Percentiles rank a stretch among this genome's conserved stretches.
Conservation (phyloP, 2,329 filamentous ascomycete species). For the Fusarium metavorans region DNA sequence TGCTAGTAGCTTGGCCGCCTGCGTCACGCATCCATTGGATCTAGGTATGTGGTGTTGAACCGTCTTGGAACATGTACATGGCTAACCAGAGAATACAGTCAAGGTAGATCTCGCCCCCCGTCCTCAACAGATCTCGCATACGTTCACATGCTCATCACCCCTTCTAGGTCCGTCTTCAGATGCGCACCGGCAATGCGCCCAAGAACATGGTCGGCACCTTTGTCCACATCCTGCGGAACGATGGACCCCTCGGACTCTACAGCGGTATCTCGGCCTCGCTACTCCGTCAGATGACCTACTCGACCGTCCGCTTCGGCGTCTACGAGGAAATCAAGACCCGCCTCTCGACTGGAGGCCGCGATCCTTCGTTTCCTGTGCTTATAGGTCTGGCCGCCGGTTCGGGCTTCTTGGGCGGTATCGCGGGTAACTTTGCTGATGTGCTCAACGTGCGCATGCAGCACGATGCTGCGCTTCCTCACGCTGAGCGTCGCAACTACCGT, state of each 20-base stretch:
- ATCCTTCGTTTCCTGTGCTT: constrained; percentile 80
- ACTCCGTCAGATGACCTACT: constrained; percentile 94
- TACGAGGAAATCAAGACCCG: constrained; percentile 91
- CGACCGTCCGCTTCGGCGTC: constrained; percentile 93
- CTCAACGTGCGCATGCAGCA: constrained; percentile 99
- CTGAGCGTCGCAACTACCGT: constrained; percentile 86
- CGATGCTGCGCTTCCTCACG: constrained; percentile 79
- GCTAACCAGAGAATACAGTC: constrained; percentile 54
- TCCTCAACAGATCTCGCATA: not conserved
- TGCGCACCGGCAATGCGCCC: constrained; percentile 79
- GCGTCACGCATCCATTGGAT: constrained; percentile 93
- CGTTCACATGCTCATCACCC: constrained; percentile 30
- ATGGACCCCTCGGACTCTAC: constrained; percentile 87
- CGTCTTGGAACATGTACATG: not conserved
- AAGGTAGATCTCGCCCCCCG: constrained; percentile 52
- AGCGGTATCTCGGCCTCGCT: constrained; percentile 92
- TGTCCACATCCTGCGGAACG: constrained; percentile 79
- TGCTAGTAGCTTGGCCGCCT: constrained; percentile 90
- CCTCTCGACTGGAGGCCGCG: constrained; percentile 34
- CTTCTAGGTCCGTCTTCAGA: constrained; percentile 84
- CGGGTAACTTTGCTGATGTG: constrained; percentile 95
- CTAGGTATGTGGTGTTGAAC: constrained; percentile 71
- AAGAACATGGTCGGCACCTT: constrained; percentile 90
- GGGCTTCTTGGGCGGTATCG: constrained; percentile 88
- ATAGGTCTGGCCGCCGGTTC: constrained; percentile 85